Base-by-base conservation (phyloP, 148 eudicot species). In the Chenopodium quinoa region DNA sequence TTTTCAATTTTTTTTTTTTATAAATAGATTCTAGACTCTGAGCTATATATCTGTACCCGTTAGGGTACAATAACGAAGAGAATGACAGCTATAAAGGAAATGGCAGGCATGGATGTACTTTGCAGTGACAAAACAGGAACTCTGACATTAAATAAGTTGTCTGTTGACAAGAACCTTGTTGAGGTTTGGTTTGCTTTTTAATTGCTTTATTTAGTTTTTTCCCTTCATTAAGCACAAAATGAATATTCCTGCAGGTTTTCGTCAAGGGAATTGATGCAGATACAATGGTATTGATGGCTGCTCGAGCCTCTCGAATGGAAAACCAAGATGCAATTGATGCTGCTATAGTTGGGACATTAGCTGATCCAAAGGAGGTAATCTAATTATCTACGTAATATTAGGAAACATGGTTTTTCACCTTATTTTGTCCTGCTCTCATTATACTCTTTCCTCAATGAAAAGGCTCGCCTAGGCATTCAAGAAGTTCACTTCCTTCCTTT, bases 401-500 rank as follows among this genome's bases (percentile, higher is more conserved):
- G 4, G 44, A 2, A 16, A 56, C 4, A 56, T 13, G 62, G 20
- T 14, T 48, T 48, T 48, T 56, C 62, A 1, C 62, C 62, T 13
- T 56, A 56, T 17, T 19, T 56, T 13, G 29, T 20, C 14, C 7
- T 1, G 13, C 29, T 20, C 47, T 83, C 68, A 66, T 83, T 62
- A 66, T 54, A 1, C 29, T 20, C 14, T 25, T 70, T 70, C 62
- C 66, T 46, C 67, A 17, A 75, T 82, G 66, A 62, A 85, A 74
- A 89, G 92, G 91, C 92, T 67, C 84, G 92, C 69, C 87, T 88
- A 44, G 88, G 87, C 56, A 88, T 90, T 77, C 82, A 80, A 76
- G 92, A 87, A 83, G 85, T 90, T 71, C 91, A 90, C 84, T 90
- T 90, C 67, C 89, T 90, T 60, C 88, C 92, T 40, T 90, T 90